phyloP scores from a whole-genome alignment of 2,329 filamentous ascomycete genomes.

The Podosphaera xanthii region DNA sequence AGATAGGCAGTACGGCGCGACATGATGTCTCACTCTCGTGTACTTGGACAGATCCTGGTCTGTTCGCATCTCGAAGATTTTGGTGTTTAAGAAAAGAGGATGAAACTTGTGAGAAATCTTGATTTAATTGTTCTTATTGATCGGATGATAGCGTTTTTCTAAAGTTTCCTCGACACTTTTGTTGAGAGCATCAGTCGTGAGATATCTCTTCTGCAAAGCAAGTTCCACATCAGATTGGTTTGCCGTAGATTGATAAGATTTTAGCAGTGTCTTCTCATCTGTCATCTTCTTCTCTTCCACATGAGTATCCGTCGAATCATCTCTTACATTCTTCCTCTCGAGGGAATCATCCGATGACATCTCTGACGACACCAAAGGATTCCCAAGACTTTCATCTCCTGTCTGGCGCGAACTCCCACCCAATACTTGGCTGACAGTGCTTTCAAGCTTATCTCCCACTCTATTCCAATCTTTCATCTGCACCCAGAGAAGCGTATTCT shows the following conservation, averaged over 20 bases:
- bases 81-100: too few species aligned
- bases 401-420: conserved; percentile 13
- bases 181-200: conserved; percentile 20
- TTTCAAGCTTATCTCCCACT: conserved; percentile 34
- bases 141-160: conserved; percentile 28
- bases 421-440: conserved; percentile 12
- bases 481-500: conserved; percentile 39
- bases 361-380: too few species aligned
- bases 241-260: conserved; percentile 18
- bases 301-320: conserved; percentile 6
- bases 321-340: conserved; percentile 11
- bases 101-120: too few species aligned
- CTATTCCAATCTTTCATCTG: conserved; percentile 43
- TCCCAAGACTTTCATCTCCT: conserved; percentile 9
- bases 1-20: too few species aligned
- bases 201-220: conserved; percentile 30
- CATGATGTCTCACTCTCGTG: too few species aligned
- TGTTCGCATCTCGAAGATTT: too few species aligned
- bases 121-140: too few species aligned
- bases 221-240: conserved; percentile 18
- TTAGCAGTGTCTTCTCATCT: conserved; percentile 18
- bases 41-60: too few species aligned
- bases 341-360: conserved; percentile 7
- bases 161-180: conserved; percentile 30
- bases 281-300: conserved; percentile 11